phyloP scores from a whole-genome alignment of 306 rosid species.

The Corylus americana region DNA sequence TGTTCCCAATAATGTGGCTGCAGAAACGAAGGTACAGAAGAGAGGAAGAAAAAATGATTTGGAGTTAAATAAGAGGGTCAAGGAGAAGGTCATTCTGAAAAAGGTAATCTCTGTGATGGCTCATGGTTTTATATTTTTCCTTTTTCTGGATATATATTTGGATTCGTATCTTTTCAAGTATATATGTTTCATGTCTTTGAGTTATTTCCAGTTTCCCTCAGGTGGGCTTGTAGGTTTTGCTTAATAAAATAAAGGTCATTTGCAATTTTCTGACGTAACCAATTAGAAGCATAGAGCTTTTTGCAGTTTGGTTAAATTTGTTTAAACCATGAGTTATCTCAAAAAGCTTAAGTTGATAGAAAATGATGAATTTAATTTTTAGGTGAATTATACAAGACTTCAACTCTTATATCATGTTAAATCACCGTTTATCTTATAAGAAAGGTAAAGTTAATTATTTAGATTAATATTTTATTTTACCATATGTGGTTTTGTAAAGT shows the following conservation, averaged over 20 bases:
- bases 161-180: not conserved
- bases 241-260: not conserved
- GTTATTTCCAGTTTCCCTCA: not conserved
- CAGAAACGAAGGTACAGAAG: conserved; percentile 36
- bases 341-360: no score
- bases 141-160: not conserved
- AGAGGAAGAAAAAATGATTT: conserved; percentile 48
- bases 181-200: not conserved
- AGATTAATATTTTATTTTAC: no score
- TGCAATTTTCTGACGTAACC: not conserved
- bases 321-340: no score
- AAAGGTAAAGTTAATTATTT: no score
- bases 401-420: no score
- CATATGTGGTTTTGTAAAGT: not conserved
- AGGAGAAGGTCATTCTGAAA: conserved; percentile 83
- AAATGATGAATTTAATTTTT: no score
- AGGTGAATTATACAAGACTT: no score
- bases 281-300: not conserved
- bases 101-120: conserved; percentile 46
- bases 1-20: conserved; percentile 53
- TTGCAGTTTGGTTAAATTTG: not conserved
- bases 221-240: not conserved
- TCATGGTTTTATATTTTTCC: not conserved
- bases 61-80: conserved; percentile 48
- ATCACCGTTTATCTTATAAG: no score